Evolutionary conservation across 768 basidiomycete genomes (phyloP).

Genomic region (Boletellus ananas): DNA sequence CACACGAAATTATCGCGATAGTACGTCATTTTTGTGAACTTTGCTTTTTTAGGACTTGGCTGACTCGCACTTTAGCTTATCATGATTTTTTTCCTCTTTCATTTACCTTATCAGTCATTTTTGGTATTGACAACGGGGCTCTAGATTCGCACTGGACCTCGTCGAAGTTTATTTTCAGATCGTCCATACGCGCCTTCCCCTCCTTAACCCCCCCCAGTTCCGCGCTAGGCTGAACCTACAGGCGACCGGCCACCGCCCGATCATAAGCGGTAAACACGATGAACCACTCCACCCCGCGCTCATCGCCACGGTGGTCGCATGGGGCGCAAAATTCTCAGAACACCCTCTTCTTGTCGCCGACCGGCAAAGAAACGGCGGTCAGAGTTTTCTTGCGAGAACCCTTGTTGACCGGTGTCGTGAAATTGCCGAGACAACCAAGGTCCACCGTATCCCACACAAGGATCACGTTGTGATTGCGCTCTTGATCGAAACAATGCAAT

Average conservation of each 20-base stretch:
- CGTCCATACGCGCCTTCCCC: conserved; percentile 82
- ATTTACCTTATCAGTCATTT: conserved; percentile 27
- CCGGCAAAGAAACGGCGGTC: conserved; percentile 61
- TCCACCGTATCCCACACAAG: conserved; percentile 71
- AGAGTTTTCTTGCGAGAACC: conserved; percentile 74
- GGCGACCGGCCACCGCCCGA: conserved; percentile 21
- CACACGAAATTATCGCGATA: conserved; percentile 12
- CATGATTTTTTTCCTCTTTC: conserved; percentile 23
- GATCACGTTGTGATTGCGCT: conserved; percentile 83
- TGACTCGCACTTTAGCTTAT: conserved; percentile 19
- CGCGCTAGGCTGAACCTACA: conserved; percentile 61
- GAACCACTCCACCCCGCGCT: conserved; percentile 65
- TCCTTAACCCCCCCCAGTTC: conserved; percentile 81
- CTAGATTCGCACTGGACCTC: conserved; percentile 86
- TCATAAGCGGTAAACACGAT: conserved; percentile 27
- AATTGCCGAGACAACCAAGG: conserved; percentile 82
- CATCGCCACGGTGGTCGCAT: conserved; percentile 83
- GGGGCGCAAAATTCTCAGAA: conserved; percentile 93
- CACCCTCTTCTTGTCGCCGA: conserved; percentile 81
- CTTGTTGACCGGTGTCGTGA: conserved; percentile 80
- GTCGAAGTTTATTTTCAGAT: conserved; percentile 95
- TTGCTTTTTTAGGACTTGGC: conserved; percentile 21
- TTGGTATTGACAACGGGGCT: conserved; percentile 9
- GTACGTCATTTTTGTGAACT: conserved; percentile 20
- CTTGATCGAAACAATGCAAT: conserved; percentile 80